Base-by-base conservation (phyloP, 495 filamentous ascomycete genomes). In the Penicillium mononematosum region DNA sequence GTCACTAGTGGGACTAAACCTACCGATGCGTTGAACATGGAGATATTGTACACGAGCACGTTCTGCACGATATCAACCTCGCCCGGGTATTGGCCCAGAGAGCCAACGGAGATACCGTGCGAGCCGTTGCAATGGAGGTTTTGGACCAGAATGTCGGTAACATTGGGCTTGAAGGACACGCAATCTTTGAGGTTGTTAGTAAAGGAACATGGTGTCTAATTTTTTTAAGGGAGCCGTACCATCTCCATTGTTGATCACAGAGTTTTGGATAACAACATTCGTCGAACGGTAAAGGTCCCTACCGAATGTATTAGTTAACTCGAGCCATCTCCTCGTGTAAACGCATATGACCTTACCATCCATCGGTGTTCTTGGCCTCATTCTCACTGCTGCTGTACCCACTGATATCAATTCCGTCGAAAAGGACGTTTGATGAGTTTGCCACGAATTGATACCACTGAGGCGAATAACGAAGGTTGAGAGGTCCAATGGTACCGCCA, bases 141-240 rank as follows among this genome's bases (percentile, higher is more conserved):
- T 67, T 89, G 85, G 17, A 90, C 81, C 6, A 91, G 72, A 51
- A 91, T 84, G 52, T 90, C 77, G n/a, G 85, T 88, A 66, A 79
- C 85, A 67, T 90, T 90, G 2, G 87, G 87, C 68, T 91, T 90
- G 78, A 90, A 89, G 11, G 84, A 84, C n/a, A 90, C 86, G 57
- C 86, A 90, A 64, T 90, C 81, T 76, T 29, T 2, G 11, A 56
- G 20, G 5, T 9, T 20, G n/a, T 27, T 38, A 2, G 5, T 39
- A 39, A 39, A 12, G n/a, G 36, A n/a, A 39, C 16, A 39, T 17
- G 6, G n/a, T 25, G 7, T 2, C 7, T 2, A 5, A 39, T 3
- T 5, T 39, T 17, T 16, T 1, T 2, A 4, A 17, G n/a, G 32
- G 38, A 17, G 7, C 49, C 68, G 55, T 69, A 78, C 79, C 84